Conservation (phyloP, 768 basidiomycete species). For the Chalciporus chontae region DNA sequence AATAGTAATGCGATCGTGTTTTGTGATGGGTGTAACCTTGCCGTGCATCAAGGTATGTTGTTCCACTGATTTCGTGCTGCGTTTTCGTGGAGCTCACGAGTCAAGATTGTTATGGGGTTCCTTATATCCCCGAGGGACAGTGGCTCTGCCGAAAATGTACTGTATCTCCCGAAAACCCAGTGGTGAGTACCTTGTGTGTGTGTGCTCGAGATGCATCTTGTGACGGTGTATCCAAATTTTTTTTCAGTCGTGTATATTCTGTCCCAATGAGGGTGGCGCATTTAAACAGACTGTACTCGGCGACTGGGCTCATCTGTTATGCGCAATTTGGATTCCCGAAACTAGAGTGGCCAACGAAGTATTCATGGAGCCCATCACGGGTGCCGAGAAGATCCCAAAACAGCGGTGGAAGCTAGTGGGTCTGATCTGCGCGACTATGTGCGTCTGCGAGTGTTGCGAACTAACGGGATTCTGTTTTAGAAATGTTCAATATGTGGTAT, state of each 20-base stretch:
- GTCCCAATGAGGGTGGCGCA: constrained; percentile 95
- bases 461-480: constrained; percentile 22
- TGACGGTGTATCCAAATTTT: background rate
- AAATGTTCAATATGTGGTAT: constrained; percentile 66
- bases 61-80: background rate
- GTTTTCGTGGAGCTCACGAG: constrained; percentile 1
- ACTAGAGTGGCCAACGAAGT: constrained; percentile 89
- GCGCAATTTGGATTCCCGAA: constrained; percentile 97
- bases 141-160: constrained; percentile 99
- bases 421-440: constrained; percentile 6
- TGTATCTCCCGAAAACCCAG: constrained; percentile 93
- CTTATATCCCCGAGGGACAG: constrained; percentile 98
- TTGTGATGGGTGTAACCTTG: constrained; percentile 97
- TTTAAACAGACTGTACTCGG: constrained; percentile 95
- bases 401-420: constrained; percentile 92
- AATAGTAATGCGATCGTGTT: constrained; percentile 99
- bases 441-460: background rate
- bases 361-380: constrained; percentile 97
- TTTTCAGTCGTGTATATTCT: constrained; percentile 82
- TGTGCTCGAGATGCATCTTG: background rate
- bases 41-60: constrained; percentile 96
- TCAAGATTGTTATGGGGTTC: constrained; percentile 96
- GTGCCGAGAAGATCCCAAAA: constrained; percentile 83
- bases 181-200: constrained; percentile 50
- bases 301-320: constrained; percentile 94